Percentiles rank a stretch among this genome's conserved stretches.
Evolutionary conservation across 2,329 filamentous ascomycete species (phyloP).

Genomic region (Clonostachys rosea): DNA sequence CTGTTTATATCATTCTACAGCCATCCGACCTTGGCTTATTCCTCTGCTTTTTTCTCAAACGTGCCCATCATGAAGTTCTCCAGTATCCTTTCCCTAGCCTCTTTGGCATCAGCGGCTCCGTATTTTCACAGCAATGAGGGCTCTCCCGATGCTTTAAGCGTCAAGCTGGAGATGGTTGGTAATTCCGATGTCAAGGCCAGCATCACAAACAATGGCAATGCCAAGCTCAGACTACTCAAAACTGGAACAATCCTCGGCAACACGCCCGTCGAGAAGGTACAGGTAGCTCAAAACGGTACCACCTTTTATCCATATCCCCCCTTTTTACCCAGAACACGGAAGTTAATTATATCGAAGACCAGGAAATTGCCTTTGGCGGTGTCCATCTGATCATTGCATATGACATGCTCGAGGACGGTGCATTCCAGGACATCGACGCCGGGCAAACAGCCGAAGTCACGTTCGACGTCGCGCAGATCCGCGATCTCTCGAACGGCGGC

Average conservation of each 20-base stretch:
- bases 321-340: neutral
- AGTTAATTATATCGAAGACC: constrained; percentile 15
- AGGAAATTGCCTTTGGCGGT: constrained; percentile 40
- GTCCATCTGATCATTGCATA: constrained; percentile 40
- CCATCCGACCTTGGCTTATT: no score
- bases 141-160: constrained; percentile 19
- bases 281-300: constrained; percentile 35
- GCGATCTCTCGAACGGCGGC: constrained; percentile 40
- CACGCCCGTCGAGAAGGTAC: constrained; percentile 40
- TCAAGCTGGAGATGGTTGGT: constrained; percentile 34
- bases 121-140: neutral
- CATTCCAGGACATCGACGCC: constrained; percentile 37
- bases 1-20: no score
- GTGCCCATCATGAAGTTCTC: constrained; percentile 5
- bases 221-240: constrained; percentile 39
- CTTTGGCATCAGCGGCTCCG: constrained; percentile 19
- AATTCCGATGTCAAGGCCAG: constrained; percentile 41
- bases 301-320: neutral
- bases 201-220: constrained; percentile 41
- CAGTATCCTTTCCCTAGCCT: constrained; percentile 8
- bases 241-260: constrained; percentile 41
- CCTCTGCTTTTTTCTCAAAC: neutral
- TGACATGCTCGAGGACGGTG: constrained; percentile 29
- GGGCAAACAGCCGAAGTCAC: constrained; percentile 40
- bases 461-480: constrained; percentile 45